A percentile compares a stretch with the other conserved stretches of the same genome.
These are phyloP conservation scores for Calonectria naviculata DNA, from an alignment of 2,329 filamentous ascomycete species.

Conservation along the genomic window DNA sequence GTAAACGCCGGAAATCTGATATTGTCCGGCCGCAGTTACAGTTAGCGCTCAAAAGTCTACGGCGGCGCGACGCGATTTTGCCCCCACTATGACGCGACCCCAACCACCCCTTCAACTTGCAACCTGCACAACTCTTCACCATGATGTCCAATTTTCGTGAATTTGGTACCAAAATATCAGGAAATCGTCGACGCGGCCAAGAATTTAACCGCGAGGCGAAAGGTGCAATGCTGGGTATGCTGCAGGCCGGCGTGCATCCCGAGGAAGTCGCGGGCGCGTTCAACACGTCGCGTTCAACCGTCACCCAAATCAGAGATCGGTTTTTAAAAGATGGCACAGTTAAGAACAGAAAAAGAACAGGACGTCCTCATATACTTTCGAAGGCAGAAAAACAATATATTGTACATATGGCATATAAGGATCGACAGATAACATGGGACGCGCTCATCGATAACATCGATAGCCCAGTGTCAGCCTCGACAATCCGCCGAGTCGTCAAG, in stretches of 20 bases:
- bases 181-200: not conserved
- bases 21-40: not conserved
- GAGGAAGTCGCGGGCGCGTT: not conserved
- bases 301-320: not conserved
- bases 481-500: not conserved
- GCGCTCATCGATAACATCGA: not conserved
- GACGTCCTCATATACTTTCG: not conserved
- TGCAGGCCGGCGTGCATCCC: not conserved
- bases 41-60: not conserved
- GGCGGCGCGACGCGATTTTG: not conserved
- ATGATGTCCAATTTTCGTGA: not conserved
- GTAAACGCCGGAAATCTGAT: not conserved
- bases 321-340: not conserved
- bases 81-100: not conserved
- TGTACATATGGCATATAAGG: not conserved
- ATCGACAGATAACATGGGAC: not conserved
- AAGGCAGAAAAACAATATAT: not conserved
- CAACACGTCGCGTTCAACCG: not conserved
- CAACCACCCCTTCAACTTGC: not conserved
- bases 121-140: not conserved
- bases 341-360: not conserved
- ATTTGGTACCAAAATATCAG: not conserved
- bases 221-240: not conserved
- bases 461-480: not conserved
- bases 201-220: not conserved